phyloP scores from a whole-genome alignment of 2,329 filamentous ascomycete genomes.

The Coniochaeta ligniaria region DNA sequence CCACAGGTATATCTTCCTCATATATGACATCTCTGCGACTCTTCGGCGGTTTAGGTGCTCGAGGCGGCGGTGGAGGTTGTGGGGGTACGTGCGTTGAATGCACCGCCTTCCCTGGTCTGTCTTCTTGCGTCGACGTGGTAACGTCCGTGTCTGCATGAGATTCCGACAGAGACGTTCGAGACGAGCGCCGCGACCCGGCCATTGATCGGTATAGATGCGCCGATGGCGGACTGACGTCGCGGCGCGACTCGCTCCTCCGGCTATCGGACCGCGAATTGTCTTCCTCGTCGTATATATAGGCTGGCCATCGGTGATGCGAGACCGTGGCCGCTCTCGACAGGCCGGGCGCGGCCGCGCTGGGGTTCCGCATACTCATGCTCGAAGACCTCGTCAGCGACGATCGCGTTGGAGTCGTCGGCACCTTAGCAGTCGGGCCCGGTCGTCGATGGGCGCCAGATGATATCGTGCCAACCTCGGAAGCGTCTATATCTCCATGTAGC shows the following conservation, averaged over 20 bases:
- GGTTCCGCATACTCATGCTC: conserved; percentile 21
- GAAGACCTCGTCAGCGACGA: conserved; percentile 14
- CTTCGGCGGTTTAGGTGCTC: conserved; percentile 6
- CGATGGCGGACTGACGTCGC: conserved; percentile 25
- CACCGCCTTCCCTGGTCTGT: conserved; percentile 15
- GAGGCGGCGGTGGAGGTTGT: conserved; percentile 4
- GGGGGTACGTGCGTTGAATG: conserved; percentile 9
- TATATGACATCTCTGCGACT: background rate
- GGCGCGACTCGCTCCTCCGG: conserved; percentile 18
- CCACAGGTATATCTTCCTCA: background rate
- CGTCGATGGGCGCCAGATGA: conserved; percentile 5
- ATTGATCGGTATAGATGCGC: conserved; percentile 27
- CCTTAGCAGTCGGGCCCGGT: conserved; percentile 9
- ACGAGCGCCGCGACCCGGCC: conserved; percentile 26
- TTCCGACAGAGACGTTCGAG: conserved; percentile 26
- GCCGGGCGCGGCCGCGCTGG: conserved; percentile 18
- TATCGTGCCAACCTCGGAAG: conserved; percentile 5
- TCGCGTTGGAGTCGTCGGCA: conserved; percentile 7
- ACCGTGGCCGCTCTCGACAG: conserved; percentile 14
- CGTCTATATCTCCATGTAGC: conserved; percentile 19
- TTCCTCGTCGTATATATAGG: conserved; percentile 15
- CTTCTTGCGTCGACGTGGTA: conserved; percentile 25
- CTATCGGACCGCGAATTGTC: conserved; percentile 19
- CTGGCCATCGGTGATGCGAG: conserved; percentile 12
- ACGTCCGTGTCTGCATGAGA: conserved; percentile 31